phyloP scores from a whole-genome alignment of 352 stramenopile genomes.

The Phytopythium ostracodes region DNA sequence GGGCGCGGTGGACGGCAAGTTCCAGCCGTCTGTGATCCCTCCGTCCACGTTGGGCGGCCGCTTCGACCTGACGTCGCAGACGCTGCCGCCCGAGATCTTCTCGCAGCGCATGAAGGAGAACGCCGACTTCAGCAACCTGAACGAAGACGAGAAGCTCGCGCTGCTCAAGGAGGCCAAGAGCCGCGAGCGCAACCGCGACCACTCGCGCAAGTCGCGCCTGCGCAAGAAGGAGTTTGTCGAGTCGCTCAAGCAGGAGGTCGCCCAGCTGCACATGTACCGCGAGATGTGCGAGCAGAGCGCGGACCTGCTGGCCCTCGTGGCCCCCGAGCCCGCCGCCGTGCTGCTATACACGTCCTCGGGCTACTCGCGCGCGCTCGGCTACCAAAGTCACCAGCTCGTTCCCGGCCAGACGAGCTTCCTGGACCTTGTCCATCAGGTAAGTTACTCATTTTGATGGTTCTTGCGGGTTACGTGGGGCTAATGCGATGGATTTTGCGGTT shows the following conservation, averaged over 20 bases:
- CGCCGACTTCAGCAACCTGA: constrained; percentile 69
- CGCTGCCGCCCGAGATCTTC: constrained; percentile 73
- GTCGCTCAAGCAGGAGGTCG: constrained; percentile 87
- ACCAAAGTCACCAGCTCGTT: constrained; percentile 73
- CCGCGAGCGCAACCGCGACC: constrained; percentile 92
- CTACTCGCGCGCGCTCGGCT: constrained; percentile 71
- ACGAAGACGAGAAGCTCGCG: constrained; percentile 74
- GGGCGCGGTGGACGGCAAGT: constrained; percentile 11
- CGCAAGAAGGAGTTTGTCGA: constrained; percentile 96
- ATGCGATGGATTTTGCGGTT: constrained; percentile 1
- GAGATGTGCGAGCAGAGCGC: constrained; percentile 80
- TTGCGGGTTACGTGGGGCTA: neutral
- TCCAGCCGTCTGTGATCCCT: constrained; percentile 13
- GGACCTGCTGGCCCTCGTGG: constrained; percentile 77
- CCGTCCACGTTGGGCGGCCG: constrained; percentile 11
- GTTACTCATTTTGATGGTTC: constrained; percentile 8
- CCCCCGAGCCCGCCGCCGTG: constrained; percentile 46
- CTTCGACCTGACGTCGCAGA: constrained; percentile 68
- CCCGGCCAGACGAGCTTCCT: constrained; percentile 75
- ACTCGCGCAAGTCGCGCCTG: constrained; percentile 93
- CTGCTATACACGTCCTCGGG: constrained; percentile 68
- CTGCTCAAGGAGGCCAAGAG: constrained; percentile 83
- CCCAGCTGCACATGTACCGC: constrained; percentile 83
- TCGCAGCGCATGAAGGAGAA: constrained; percentile 84
- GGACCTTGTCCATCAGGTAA: constrained; percentile 78